phyloP scores from a whole-genome alignment of 805 yeast species.

The Kuraishia floccosa region DNA sequence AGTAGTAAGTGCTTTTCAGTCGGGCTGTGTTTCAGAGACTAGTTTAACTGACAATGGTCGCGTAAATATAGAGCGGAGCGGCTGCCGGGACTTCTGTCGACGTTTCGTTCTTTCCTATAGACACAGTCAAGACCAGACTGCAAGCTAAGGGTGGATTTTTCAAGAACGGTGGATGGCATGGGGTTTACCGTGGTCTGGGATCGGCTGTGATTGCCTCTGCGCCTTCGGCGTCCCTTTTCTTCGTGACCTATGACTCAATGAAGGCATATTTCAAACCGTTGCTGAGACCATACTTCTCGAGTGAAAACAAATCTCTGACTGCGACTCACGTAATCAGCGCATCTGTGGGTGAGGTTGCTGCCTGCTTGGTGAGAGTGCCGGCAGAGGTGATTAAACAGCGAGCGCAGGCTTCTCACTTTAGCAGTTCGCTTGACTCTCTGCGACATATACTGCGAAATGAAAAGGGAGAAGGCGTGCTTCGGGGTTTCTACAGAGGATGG shows the following conservation, averaged over 20 bases:
- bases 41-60: too few relatives aligned
- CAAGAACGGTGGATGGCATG: constrained; percentile 84
- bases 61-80: constrained; percentile 73
- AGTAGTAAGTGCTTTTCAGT: constrained; percentile 5
- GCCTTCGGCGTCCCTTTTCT: constrained; percentile 72
- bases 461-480: constrained; percentile 66
- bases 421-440: constrained; percentile 58
- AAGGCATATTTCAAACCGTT: constrained; percentile 25
- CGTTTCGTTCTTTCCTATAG: constrained; percentile 90
- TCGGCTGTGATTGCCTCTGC: constrained; percentile 93
- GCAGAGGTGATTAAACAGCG: constrained; percentile 94
- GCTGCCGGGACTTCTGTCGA: constrained; percentile 97
- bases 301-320: constrained; percentile 21
- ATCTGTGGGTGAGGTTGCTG: constrained; percentile 83
- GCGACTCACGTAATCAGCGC: constrained; percentile 79
- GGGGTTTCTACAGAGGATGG: constrained; percentile 91
- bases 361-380: constrained; percentile 92
- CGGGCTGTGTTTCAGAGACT: not conserved
- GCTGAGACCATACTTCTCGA: constrained; percentile 11
- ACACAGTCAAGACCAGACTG: constrained; percentile 84
- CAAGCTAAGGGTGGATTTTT: constrained; percentile 96
- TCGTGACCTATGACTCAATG: constrained; percentile 73
- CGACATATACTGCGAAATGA: constrained; percentile 46
- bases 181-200: constrained; percentile 87
- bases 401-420: constrained; percentile 62